Evolutionary conservation across 345 rosid species (phyloP).

Genomic region (Syzygium jambos): DNA sequence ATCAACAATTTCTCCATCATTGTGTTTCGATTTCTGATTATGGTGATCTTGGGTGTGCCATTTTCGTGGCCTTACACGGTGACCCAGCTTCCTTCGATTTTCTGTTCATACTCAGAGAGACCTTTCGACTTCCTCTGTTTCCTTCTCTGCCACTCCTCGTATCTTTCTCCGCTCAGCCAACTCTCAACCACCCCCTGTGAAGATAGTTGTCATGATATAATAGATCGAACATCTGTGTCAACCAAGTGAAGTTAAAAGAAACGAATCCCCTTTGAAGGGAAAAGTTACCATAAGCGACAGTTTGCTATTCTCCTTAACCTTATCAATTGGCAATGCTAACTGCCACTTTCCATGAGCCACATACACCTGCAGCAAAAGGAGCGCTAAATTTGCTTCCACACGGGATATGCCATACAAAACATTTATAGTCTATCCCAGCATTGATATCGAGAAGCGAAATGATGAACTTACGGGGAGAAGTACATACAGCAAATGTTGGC

Average conservation of each 20-base stretch:
- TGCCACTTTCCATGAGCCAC: slow-evolving; percentile 77
- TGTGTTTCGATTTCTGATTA: too few species aligned
- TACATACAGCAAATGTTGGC: slow-evolving; percentile 76
- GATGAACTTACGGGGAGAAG: not conserved
- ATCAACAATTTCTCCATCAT: too few species aligned
- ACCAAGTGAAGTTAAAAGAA: not conserved
- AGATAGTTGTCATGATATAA: not conserved
- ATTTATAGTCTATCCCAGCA: not conserved
- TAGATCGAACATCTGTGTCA: not conserved
- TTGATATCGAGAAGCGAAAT: not conserved
- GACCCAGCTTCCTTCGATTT: slow-evolving; percentile 58
- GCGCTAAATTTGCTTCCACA: not conserved
- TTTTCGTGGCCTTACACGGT: too few species aligned
- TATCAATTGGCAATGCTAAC: slow-evolving; percentile 61
- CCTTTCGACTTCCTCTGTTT: slow-evolving; percentile 59
- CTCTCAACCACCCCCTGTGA: slow-evolving; percentile 78
- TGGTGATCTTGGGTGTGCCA: too few species aligned
- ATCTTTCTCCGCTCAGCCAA: slow-evolving; percentile 85
- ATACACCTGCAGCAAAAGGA: slow-evolving; percentile 33
- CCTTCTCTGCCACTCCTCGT: slow-evolving; percentile 66
- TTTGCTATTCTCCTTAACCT: slow-evolving; percentile 66
- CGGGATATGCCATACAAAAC: not conserved
- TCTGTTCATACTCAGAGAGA: slow-evolving; percentile 53
- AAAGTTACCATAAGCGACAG: slow-evolving; percentile 60
- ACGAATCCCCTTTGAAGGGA: not conserved